A percentile compares a stretch with the other conserved stretches of the same genome.
These are phyloP conservation scores for Cryptosporidium bovis DNA, from an alignment of 169 alveolate genomes.

Conservation along the genomic window DNA sequence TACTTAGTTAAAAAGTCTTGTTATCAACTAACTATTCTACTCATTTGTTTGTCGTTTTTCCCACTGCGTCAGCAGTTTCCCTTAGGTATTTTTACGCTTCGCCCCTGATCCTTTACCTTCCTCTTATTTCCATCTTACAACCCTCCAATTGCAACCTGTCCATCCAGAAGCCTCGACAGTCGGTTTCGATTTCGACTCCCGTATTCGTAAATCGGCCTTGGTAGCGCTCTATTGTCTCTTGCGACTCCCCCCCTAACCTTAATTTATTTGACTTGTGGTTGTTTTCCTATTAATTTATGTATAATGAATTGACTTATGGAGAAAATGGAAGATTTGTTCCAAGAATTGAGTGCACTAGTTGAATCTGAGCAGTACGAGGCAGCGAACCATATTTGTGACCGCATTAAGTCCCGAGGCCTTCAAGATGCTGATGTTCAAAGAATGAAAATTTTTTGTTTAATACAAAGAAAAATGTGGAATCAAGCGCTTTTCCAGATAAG, in stretches of 20 bases:
- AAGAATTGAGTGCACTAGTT: slow-evolving; percentile 40
- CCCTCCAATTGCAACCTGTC: no score
- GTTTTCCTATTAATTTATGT: background rate
- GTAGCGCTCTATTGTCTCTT: slow-evolving; percentile 27
- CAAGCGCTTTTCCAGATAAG: slow-evolving; percentile 53
- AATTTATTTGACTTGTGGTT: background rate
- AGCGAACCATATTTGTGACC: slow-evolving; percentile 56
- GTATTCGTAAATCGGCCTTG: background rate
- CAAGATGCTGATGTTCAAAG: slow-evolving; percentile 35
- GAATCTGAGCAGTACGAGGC: slow-evolving; percentile 70
- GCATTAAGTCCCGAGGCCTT: slow-evolving; percentile 35
- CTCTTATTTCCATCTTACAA: no score
- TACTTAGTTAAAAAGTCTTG: no score
- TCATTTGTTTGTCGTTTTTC: background rate
- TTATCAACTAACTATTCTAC: background rate
- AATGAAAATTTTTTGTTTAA: slow-evolving; percentile 47
- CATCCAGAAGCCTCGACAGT: no score
- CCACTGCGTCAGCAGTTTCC: background rate
- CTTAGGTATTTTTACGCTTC: background rate
- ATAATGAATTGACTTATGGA: slow-evolving; percentile 32
- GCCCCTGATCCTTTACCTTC: no score
- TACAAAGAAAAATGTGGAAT: slow-evolving; percentile 60
- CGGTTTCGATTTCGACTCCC: background rate
- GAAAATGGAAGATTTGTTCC: slow-evolving; percentile 25
- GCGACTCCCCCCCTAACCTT: slow-evolving; percentile 1